Base-by-base conservation (phyloP, 2,329 filamentous ascomycete species). In the Phoma herbarum region DNA sequence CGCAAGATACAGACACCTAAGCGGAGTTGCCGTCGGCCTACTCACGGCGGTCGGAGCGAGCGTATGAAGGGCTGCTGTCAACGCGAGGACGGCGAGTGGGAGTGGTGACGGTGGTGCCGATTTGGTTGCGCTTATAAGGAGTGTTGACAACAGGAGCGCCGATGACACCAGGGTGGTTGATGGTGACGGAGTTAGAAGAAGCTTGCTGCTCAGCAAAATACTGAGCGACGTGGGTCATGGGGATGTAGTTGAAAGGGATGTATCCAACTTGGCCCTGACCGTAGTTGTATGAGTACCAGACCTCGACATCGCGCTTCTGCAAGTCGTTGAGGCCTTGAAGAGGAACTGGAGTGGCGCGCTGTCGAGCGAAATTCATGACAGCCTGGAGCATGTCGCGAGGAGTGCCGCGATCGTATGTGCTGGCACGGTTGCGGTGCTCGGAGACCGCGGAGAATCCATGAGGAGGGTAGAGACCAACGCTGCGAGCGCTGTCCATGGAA, bases 401-500 rank as follows among this genome's bases (percentile, higher is more conserved):
- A 26, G 90, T 95, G 26, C 92, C 92, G 61, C 92, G 89, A 68
- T 96, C 92, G 68, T 87, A 96, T 69, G 91, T 89, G 22, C 90
- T 93, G 50, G 87, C 86, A 54, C 90, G 87, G 47, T 89, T 88
- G 61, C 90, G 88, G 73, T 93, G 90, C 72, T 93, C 89, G 62
- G 91, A 88, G 16, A 89, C 86, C 66, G 88, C 86, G 54, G 91
- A 89, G 16, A 88, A 87, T 45, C 89, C 88, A 63, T 90, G 90
- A 5, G 92, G 92, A 3, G 92, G 91, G 75, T 93, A 96, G 0
- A 96, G 84, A 87, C 93, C 93, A 66, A 94, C 87, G 71, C 92
- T 88, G 73, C 92, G 90, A 1, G 92, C 92, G 74, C 95, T 96
- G 74, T 96, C 91, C 60, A 91, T 90, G 66, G 91, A 95, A 60